These are phyloP conservation scores for Cystobasidium tubakii DNA, from an alignment of 768 basidiomycete genomes.

Conservation along the genomic window DNA sequence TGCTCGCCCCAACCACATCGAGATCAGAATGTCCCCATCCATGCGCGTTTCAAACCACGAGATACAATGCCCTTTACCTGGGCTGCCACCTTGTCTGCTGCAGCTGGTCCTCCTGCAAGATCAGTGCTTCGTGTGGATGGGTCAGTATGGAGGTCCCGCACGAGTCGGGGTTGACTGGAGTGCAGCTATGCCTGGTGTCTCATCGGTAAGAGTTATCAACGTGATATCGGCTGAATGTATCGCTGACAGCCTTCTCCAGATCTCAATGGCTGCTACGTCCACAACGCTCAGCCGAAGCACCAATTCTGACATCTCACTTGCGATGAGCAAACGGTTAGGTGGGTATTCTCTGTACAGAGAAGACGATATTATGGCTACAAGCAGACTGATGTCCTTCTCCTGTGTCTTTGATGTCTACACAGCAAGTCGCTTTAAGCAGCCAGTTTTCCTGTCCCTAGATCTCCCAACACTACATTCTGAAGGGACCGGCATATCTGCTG, in stretches of 20 bases:
- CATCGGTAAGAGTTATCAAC: neutral
- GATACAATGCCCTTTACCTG: neutral
- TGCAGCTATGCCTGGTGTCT: slow-evolving; percentile 10
- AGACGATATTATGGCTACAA: too few relatives aligned
- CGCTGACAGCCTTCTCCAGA: neutral
- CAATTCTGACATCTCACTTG: slow-evolving; percentile 1
- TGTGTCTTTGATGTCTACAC: neutral
- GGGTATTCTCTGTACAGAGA: neutral
- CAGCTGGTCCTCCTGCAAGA: slow-evolving; percentile 18
- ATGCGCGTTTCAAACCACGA: slow-evolving; percentile 7
- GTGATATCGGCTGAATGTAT: neutral
- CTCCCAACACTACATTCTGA: slow-evolving; percentile 1
- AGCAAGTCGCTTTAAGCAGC: slow-evolving; percentile 21
- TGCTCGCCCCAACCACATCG: neutral
- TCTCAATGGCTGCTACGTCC: neutral
- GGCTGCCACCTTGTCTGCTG: slow-evolving; percentile 14
- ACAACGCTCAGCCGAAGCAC: slow-evolving; percentile 18
- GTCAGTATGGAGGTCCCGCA: neutral
- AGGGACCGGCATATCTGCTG: neutral
- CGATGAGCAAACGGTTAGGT: slow-evolving; percentile 30
- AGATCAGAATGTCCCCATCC: neutral
- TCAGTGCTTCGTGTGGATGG: slow-evolving; percentile 20
- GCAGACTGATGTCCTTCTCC: neutral
- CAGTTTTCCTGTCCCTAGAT: slow-evolving; percentile 25
- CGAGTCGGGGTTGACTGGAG: slow-evolving; percentile 14